Base-by-base conservation (phyloP, 192 early-diverging fungal species). In the Linnemannia exigua region DNA sequence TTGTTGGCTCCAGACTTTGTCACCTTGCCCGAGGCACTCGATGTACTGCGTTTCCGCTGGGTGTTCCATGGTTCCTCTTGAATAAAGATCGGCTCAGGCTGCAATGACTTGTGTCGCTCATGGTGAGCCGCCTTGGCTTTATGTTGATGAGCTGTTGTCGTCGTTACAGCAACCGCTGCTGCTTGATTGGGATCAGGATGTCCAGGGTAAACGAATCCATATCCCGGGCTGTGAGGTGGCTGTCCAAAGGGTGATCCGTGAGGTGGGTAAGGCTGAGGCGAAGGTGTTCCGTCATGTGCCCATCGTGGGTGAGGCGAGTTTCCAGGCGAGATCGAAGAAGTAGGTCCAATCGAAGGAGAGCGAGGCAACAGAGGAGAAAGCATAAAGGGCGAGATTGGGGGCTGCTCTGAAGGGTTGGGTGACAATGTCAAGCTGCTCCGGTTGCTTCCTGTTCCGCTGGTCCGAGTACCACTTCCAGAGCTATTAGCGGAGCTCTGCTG, bases 21-120 rank as follows among this genome's bases (percentile, higher is more conserved):
- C 58, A 25, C 58, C 47, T 41, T 72, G 9, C 76, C 71, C 1
- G 81, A 77, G 14, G 38, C 72, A 37, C 67, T 84, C 36, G 82
- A 84, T 9, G 76, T 58, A 50, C 82, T 84, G 19, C 82, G 82
- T 31, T 84, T 84, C 52, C 76, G 41, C 25, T 74, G 76, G 6
- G 41, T 51, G 36, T 84, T 84, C 82, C 82, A 84, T n/a, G 82
- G 82, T 67, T 84, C 82, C 67, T 84, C 82, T 28, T 84, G 82
- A 28, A 84, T 84, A 46, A 84, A 84, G 50, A 84, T 84, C 0
- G 82, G 67, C 35, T 74, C 76, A 2, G 82, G 82, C 17, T 84
- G 82, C 38, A 76, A 67, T 2, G 76, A 84, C 31, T 79, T 84
- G 19, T 66, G 76, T 15, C 76, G 71, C 33, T 72, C 33, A 37